Base-by-base conservation (phyloP, 371 early-diverging fungal genomes). In the Batkoa obscura region DNA sequence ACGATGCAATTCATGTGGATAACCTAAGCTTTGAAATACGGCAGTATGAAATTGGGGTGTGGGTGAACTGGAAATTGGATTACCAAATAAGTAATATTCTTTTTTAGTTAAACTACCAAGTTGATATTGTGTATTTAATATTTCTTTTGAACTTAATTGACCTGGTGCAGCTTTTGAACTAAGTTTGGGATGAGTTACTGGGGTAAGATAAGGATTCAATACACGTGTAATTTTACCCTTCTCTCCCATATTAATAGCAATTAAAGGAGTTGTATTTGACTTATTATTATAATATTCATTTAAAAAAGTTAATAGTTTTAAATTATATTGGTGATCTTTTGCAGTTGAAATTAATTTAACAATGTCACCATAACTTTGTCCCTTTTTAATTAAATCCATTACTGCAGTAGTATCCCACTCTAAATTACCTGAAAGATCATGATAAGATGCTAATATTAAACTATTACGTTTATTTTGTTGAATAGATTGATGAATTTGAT, bases 161-260 rank as follows among this genome's bases (percentile, higher is more conserved):
- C 97, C 97, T 8, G 94, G 93, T 0, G 97, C 97, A 1, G 97
- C 94, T 42, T 78, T 76, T 1, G 69, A 65, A 1, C 89, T 79
- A 38, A 94, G 64, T 15, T 71, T 62, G 34, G 82, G 73, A 63
- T 97, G 97, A 0, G 93, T 94, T 17, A 93, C 88, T 1, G 97
- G 97, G 1, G 97, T 93, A 54, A 94, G 60, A 59, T 76, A 80
- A 12, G 75, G 72, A 67, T 93, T 92, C 45, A 89, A 65, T 0
- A 86, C 83, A 45, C 95, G 84, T 2, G 92, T 87, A 45, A 88
- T 66, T 67, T 88, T 91, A 6, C 95, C 97, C 4, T 68, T 58
- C 13, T 75, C 69, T 1, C 93, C 90, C 97, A 97, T 97, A 68
- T 93, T 90, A 57, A 94, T 73, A 0, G 91, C 86, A 62, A 97